Base-by-base conservation (phyloP, 352 stramenopile species). In the Phytophthora chlamydospora region DNA sequence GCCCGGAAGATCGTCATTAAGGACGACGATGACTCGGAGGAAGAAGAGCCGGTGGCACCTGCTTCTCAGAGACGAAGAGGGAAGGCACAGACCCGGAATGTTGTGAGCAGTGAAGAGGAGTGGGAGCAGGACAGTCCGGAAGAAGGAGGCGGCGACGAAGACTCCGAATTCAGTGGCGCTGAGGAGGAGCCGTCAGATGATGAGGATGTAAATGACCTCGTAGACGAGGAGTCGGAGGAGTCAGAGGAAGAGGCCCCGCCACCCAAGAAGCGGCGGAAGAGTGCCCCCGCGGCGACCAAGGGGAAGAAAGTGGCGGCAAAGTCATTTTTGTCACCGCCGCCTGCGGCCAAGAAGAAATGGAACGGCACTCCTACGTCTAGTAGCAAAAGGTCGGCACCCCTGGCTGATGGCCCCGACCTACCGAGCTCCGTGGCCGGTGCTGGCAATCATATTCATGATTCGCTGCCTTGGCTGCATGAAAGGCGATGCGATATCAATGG, bases 371-470 rank as follows among this genome's bases (percentile, higher is more conserved):
- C 55, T 34, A 52, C 45, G 4, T 66, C 68, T 21, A 66, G 13
- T 27, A 59, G 39, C 43, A 71, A 77, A 42, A 77, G 83, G 36
- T 41, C 66, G 41, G 62, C 69, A 4, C 56, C 78, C 14, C 35
- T 58, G 29, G 46, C 33, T 33, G 57, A 70, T 40, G 54, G 66
- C 2, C 53, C 64, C 1, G 53, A 41, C 11, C 42, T 72, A 13
- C 58, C 71, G 1, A 81, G 33, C 14, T 70, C 66, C 1, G 81
- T 89, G 21, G 81, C 78, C 2, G 79, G 85, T 42, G 60, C 80
- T 56, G 83, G 82, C 10, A 86, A 69, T 27, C 84, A 92, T 60
- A 85, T 89, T 31, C 97, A 99, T 69, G 94, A 99, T 69, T 90
- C 90, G 16, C 75, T 98, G 6, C 35, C 73, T 31, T 99, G 97